Base-by-base conservation (phyloP, 176 grass and related monocot species). In the Poa pratensis region DNA sequence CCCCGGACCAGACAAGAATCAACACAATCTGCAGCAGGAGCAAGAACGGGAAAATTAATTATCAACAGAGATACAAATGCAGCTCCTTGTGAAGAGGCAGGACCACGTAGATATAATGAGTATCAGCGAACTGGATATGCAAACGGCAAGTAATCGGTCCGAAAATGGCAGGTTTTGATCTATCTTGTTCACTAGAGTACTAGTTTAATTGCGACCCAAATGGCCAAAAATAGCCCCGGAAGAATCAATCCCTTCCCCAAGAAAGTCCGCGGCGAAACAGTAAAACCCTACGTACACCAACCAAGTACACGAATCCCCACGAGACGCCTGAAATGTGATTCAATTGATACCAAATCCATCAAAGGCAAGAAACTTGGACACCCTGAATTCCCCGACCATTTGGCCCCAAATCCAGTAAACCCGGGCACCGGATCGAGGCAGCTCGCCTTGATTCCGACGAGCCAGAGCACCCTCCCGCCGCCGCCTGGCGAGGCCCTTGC, bases 1-100 rank as follows among this genome's bases (percentile, higher is more conserved):
- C 82, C 69, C 81, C 72, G 39, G 86, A 87, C 10, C 82, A 89
- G 61, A 88, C 13, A 64, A 94, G 86, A 90, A 99, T 83, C n/a
- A 99, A 88, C 54, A 92, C 64, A 88, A 99, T 90, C 96, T 99
- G 81, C 58, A 53, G 64, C 49, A 83, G 0, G 7, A 72, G 58
- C 20, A 83, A 64, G 45, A 17, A 81, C 6, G 10, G 42, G 48
- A 51, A 11, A 65, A 62, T 82, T 23, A 42, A 68, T 18, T 18
- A 9, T 27, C 6, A 26, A 49, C n/a, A n/a, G n/a, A n/a, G n/a
- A n/a, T 45, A 69, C 12, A 49, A 30, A 48, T 59, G 34, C 40
- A 50, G 24, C 13, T 19, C 78, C 48, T 53, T 53, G 2, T 55
- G 43, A 61, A 19, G 54, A 53, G 5, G 73, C 55, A 26, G 5